A percentile compares a stretch with the other conserved stretches of the same genome.
phyloP scores from a whole-genome alignment of 129 eudicot species.

The Lactuca sativa region DNA sequence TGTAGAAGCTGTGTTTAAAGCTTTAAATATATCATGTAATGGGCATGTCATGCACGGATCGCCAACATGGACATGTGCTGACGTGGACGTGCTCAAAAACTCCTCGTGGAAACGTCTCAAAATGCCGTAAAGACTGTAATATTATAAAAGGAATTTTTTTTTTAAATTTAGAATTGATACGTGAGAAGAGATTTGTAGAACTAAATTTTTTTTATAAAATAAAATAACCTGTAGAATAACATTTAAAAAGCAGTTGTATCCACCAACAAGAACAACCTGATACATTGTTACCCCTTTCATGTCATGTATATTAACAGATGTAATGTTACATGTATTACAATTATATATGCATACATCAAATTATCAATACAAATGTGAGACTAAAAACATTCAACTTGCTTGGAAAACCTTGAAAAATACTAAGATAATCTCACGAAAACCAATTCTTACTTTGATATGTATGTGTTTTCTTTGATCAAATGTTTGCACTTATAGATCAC shows the following conservation, averaged over 20 bases:
- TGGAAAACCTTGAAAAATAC: too few species aligned
- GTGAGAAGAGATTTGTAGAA: not conserved
- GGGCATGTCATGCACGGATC: slow-evolving; percentile 97
- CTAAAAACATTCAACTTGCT: too few species aligned
- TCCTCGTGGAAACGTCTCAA: slow-evolving; percentile 82
- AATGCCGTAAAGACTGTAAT: slow-evolving; percentile 85
- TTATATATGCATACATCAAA: too few species aligned
- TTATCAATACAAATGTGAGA: too few species aligned
- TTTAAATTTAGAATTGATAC: not conserved
- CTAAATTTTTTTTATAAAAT: not conserved
- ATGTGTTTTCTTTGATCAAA: too few species aligned
- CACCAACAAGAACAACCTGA: too few species aligned
- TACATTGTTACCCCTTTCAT: too few species aligned
- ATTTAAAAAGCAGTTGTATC: slow-evolving; percentile 95
- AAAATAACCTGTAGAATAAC: slow-evolving; percentile 87
- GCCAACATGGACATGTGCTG: slow-evolving; percentile 83
- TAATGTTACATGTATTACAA: too few species aligned
- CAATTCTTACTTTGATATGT: too few species aligned
- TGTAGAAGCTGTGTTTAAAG: slow-evolving; percentile 57
- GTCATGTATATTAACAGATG: too few species aligned
- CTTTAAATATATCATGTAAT: slow-evolving; percentile 66
- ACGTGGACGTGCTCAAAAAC: slow-evolving; percentile 62
- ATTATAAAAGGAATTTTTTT: not conserved
- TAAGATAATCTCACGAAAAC: too few species aligned
- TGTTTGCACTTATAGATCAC: too few species aligned